Evolutionary conservation across 2,329 filamentous ascomycete genomes (phyloP), one percentile per base, ranked within the genome.

Genomic region (Cladobotryum protrusum): DNA sequence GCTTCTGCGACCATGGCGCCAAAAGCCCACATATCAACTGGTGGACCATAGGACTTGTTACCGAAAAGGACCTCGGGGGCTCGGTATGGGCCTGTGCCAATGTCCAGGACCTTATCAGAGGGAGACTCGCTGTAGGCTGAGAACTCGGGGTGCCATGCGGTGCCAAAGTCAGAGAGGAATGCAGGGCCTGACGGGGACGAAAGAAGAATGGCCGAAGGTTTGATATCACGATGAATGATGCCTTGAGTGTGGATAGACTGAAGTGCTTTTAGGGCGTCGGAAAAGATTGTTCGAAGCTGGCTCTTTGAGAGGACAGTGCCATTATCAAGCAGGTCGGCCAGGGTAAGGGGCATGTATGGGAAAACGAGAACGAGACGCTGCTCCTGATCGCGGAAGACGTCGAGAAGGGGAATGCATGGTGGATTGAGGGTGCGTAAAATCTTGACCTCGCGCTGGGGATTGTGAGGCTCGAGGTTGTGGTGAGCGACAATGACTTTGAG

Each of bases 211-310:
- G 96, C 95, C 0, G 89, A 90, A 1, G 93, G 93, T 63, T 99
- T 99, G 63, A 99, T 73, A 63, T 99, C 93, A 50, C 93, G 84
- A 65, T 99, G 93, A 48, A 99, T 86, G 51, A 99, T 90, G 7
- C 82, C 86, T 19, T 81, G 70, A 7, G 66, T 58, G 64, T 99
- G 93, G 2, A 96, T 73, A 58, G 87, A 77, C 2, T 70, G 71
- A 2, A 99, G 76, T 4, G 82, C 91, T 3, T 70, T 66, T 62
- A 96, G 86, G 6, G 93, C 63, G 57, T 91, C 83, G 11, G 52
- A 69, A 68, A 76, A 93, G 65, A 74, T 81, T 18, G 62, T 58
- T 17, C 64, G 63, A 13, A 72, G 54, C 7, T 66, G 63, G 13
- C 57, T 15, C 4, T 55, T 52, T 1, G 70, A 48, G 13, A 76